A percentile compares a stretch with the other conserved stretches of the same genome.
phyloP scores from a whole-genome alignment of 768 basidiomycete species.

The Hortiboletus campestris region DNA sequence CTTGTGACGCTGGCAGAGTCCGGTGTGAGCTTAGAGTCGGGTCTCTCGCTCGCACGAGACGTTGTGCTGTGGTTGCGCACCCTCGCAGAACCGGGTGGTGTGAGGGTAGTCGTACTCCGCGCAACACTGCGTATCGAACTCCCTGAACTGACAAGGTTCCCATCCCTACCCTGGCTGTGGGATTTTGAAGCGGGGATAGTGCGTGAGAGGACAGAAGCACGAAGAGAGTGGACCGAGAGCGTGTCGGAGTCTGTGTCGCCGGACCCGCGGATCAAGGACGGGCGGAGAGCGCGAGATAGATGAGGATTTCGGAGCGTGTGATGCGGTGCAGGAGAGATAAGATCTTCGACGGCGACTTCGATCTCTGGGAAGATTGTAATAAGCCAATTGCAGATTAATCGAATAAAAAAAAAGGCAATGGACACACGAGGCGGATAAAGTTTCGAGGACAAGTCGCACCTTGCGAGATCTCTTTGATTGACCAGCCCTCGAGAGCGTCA shows the following conservation, averaged over 20 bases:
- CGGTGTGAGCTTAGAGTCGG: constrained; percentile 75
- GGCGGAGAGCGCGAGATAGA: constrained; percentile 27
- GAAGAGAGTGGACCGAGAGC: constrained; percentile 46
- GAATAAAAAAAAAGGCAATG: background rate
- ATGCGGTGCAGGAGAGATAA: constrained; percentile 47
- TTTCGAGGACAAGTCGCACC: constrained; percentile 14
- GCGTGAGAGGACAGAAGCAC: constrained; percentile 42
- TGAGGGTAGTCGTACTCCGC: constrained; percentile 36
- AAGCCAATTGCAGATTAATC: background rate
- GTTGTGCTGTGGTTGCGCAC: constrained; percentile 28
- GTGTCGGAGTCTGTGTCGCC: constrained; percentile 39
- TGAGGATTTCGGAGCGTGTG: constrained; percentile 25
- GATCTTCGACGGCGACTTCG: constrained; percentile 76
- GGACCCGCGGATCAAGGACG: constrained; percentile 27
- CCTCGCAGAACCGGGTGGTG: constrained; percentile 15
- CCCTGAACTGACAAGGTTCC: constrained; percentile 26
- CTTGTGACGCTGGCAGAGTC: constrained; percentile 31
- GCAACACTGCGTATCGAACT: constrained; percentile 48
- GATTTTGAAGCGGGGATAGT: constrained; percentile 24
- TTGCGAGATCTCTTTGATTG: constrained; percentile 74
- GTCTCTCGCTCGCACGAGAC: constrained; percentile 39
- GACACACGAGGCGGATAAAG: background rate
- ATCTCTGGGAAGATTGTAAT: constrained; percentile 51
- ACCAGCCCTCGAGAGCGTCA: constrained; percentile 80
- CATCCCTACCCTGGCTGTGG: constrained; percentile 22